phyloP scores from a whole-genome alignment of 2,329 filamentous ascomycete genomes.

The Fusarium tupiense region DNA sequence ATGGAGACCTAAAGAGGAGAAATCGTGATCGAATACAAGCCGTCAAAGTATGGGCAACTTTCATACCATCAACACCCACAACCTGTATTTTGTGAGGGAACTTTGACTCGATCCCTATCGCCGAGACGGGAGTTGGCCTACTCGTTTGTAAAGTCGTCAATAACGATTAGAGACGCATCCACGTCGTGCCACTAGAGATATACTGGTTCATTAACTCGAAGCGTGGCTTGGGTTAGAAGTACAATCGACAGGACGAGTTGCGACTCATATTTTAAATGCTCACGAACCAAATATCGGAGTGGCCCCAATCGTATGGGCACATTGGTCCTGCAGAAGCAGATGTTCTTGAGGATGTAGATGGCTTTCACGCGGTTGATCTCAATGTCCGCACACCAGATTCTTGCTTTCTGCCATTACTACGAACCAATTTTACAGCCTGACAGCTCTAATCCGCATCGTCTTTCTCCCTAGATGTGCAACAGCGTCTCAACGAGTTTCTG shows the following conservation, averaged over 20 bases:
- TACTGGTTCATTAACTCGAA: constrained; percentile 52
- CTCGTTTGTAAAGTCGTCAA: constrained; percentile 38
- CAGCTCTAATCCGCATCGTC: constrained; percentile 43
- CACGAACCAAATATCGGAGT: constrained; percentile 37
- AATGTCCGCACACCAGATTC: constrained; percentile 49
- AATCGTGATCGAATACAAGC: constrained; percentile 45
- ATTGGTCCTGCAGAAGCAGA: constrained; percentile 49
- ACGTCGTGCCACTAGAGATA: constrained; percentile 44
- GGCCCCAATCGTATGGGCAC: constrained; percentile 45
- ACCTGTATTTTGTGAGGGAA: constrained; percentile 47
- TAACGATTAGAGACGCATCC: constrained; percentile 43
- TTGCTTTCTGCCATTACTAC: constrained; percentile 44
- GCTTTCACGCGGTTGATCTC: constrained; percentile 47
- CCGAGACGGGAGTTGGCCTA: constrained; percentile 42
- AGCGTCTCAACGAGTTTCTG: constrained; percentile 41
- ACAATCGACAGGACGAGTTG: constrained; percentile 47
- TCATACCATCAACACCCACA: constrained; percentile 43
- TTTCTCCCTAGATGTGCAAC: constrained; percentile 42
- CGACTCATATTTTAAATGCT: constrained; percentile 40
- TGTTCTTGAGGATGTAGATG: constrained; percentile 43
- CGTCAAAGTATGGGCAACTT: constrained; percentile 45
- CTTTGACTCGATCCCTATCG: constrained; percentile 29
- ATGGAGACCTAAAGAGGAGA: constrained; percentile 29
- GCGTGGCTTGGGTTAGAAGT: constrained; percentile 49
- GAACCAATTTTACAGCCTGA: constrained; percentile 43